Evolutionary conservation across 192 early-diverging fungal genomes (phyloP).

Genomic region (Gryganskiella cystojenkinii): DNA sequence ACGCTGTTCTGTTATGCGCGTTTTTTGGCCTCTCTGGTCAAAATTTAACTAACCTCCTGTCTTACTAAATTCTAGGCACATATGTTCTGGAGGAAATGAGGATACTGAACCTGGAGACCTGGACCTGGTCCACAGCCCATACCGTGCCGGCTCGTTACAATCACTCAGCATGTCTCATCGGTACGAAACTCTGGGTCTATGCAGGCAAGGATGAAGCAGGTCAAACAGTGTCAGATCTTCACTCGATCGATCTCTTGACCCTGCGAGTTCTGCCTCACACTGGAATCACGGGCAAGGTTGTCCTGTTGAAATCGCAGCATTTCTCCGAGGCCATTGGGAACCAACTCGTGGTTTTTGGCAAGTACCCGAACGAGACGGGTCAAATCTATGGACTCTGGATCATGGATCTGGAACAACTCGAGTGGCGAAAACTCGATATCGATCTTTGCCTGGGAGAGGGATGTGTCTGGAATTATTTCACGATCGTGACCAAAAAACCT

Average conservation of each 20-base stretch:
- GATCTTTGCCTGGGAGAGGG: constrained; percentile 56
- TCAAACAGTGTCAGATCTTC: constrained; percentile 62
- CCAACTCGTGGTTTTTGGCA: constrained; percentile 63
- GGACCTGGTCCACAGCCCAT: constrained; percentile 61
- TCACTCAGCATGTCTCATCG: constrained; percentile 66
- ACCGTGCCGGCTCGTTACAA: constrained; percentile 61
- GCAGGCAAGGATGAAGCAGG: constrained; percentile 66
- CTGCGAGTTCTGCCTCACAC: constrained; percentile 50
- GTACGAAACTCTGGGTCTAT: constrained; percentile 68
- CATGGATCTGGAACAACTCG: constrained; percentile 65
- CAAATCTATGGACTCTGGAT: constrained; percentile 64
- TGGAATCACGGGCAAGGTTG: constrained; percentile 56
- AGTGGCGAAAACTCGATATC: constrained; percentile 66
- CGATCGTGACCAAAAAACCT: constrained; percentile 47
- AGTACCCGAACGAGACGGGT: constrained; percentile 52
- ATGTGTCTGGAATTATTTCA: constrained; percentile 70
- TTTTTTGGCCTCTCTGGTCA: no score
- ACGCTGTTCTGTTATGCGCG: not conserved
- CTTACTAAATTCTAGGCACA: constrained; percentile 44
- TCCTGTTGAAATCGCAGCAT: constrained; percentile 66
- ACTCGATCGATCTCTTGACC: constrained; percentile 62
- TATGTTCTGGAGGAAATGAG: constrained; percentile 62
- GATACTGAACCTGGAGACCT: constrained; percentile 68
- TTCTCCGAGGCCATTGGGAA: constrained; percentile 67
- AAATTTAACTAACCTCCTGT: no score